phyloP scores from a whole-genome alignment of 192 early-diverging fungal genomes.

The Jimgerdemannia lactiflua region DNA sequence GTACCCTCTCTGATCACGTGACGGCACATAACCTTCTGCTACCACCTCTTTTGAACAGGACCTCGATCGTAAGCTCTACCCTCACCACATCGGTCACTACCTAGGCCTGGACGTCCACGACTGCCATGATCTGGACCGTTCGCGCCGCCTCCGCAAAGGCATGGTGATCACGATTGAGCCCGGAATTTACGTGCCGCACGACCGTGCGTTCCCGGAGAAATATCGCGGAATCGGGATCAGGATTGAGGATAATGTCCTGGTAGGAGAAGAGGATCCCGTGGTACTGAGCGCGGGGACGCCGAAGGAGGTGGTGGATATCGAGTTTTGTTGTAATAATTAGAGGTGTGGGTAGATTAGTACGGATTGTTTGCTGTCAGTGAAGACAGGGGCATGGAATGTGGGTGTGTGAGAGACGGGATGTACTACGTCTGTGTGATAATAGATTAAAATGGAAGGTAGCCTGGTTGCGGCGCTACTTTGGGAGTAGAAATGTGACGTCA shows the following conservation, averaged over 20 bases:
- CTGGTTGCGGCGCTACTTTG: too few relatives aligned
- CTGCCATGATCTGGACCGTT: slow-evolving; percentile 68
- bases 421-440: too few relatives aligned
- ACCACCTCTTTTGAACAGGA: slow-evolving; percentile 53
- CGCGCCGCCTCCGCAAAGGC: slow-evolving; percentile 62
- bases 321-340: slow-evolving; percentile 41
- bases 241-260: slow-evolving; percentile 93
- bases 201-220: slow-evolving; percentile 68
- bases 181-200: slow-evolving; percentile 86
- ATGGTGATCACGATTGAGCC: slow-evolving; percentile 98
- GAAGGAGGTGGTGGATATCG: slow-evolving; percentile 84
- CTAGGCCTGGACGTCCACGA: slow-evolving; percentile 97
- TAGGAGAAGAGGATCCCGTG: slow-evolving; percentile 65
- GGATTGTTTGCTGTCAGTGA: too few relatives aligned
- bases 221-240: slow-evolving; percentile 91
- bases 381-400: too few relatives aligned
- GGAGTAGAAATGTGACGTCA: too few relatives aligned
- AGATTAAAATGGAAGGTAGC: too few relatives aligned
- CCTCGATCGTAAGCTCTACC: slow-evolving; percentile 76
- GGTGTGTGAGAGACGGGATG: too few relatives aligned
- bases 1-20: not conserved
- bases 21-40: not conserved
- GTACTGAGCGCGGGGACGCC: slow-evolving; percentile 75
- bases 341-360: not conserved
- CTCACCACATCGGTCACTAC: slow-evolving; percentile 95